Evolutionary conservation across 2,329 filamentous ascomycete genomes (phyloP).

Genomic region (Magnaporthiopsis incrustans): DNA sequence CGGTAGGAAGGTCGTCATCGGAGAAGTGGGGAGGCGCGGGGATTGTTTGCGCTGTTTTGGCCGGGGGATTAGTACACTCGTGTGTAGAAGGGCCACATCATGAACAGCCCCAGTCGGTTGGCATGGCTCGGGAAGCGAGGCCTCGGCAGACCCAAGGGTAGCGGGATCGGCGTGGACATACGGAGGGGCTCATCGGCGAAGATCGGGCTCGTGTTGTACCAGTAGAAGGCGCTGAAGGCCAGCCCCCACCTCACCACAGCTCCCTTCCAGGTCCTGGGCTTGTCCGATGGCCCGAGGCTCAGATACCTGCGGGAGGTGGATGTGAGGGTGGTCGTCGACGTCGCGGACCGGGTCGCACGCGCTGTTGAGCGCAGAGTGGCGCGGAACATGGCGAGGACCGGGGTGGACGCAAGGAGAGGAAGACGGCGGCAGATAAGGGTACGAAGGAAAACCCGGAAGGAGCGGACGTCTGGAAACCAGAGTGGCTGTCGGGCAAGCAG

Average conservation of each 20-base stretch:
- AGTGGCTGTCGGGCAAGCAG: neutral
- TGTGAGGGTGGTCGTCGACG: slow-evolving; percentile 28
- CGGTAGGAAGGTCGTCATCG: slow-evolving; percentile 51
- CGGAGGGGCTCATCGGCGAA: slow-evolving; percentile 78
- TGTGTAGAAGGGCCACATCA: neutral
- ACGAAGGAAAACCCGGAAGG: slow-evolving; percentile 7
- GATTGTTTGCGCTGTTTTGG: slow-evolving; percentile 21
- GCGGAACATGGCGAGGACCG: slow-evolving; percentile 40
- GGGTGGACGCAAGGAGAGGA: slow-evolving; percentile 11
- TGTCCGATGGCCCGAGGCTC: slow-evolving; percentile 50
- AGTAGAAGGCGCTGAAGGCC: slow-evolving; percentile 74
- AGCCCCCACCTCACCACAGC: slow-evolving; percentile 65
- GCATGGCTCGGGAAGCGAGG: slow-evolving; percentile 9
- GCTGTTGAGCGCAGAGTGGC: slow-evolving; percentile 40
- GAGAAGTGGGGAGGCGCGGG: slow-evolving; percentile 43
- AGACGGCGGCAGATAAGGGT: slow-evolving; percentile 8
- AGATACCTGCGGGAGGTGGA: slow-evolving; percentile 40
- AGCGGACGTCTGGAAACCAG: neutral
- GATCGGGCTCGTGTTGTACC: slow-evolving; percentile 82
- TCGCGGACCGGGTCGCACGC: slow-evolving; percentile 33
- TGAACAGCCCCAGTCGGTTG: slow-evolving; percentile 6
- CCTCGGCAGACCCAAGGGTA: neutral
- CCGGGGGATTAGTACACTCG: neutral
- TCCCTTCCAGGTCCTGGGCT: slow-evolving; percentile 76
- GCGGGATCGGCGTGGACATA: slow-evolving; percentile 35